Percentiles rank a stretch among this genome's conserved stretches.
These are phyloP conservation scores for Boletus rufocinnamomeus DNA, from an alignment of 768 basidiomycete species.

Conservation along the genomic window DNA sequence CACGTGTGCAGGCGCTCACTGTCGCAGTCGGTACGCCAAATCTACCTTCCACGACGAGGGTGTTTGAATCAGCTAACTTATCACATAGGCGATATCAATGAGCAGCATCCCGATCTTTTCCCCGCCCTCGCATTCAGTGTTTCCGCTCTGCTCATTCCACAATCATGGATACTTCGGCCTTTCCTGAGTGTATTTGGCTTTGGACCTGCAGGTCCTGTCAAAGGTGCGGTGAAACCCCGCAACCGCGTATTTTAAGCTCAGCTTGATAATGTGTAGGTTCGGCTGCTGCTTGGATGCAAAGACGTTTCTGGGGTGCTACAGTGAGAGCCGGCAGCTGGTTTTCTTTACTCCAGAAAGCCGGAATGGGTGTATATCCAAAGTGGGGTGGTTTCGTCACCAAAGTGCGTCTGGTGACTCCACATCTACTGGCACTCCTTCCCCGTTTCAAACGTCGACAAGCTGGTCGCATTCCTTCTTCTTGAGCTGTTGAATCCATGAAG, in stretches of 20 bases:
- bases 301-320: slow-evolving; percentile 2
- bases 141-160: slow-evolving; percentile 7
- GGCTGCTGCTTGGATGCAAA: slow-evolving; percentile 15
- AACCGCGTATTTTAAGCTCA: neutral
- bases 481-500: neutral
- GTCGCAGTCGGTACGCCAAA: slow-evolving; percentile 13
- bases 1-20: slow-evolving; percentile 4
- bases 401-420: too few species aligned
- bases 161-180: slow-evolving; percentile 19
- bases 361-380: neutral
- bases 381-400: slow-evolving; percentile 4
- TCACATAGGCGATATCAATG: slow-evolving; percentile 15
- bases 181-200: slow-evolving; percentile 18
- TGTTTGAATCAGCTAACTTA: neutral
- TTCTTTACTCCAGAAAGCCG: slow-evolving; percentile 16
- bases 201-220: slow-evolving; percentile 15
- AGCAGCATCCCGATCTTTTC: slow-evolving; percentile 11
- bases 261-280: slow-evolving; percentile 8
- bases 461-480: neutral
- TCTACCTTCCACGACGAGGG: neutral
- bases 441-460: neutral
- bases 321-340: slow-evolving; percentile 15
- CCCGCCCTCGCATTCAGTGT: slow-evolving; percentile 5
- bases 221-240: slow-evolving; percentile 1
- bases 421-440: neutral